Conservation (phyloP, 2,329 filamentous ascomycete genomes). For the Nemania sp. region DNA sequence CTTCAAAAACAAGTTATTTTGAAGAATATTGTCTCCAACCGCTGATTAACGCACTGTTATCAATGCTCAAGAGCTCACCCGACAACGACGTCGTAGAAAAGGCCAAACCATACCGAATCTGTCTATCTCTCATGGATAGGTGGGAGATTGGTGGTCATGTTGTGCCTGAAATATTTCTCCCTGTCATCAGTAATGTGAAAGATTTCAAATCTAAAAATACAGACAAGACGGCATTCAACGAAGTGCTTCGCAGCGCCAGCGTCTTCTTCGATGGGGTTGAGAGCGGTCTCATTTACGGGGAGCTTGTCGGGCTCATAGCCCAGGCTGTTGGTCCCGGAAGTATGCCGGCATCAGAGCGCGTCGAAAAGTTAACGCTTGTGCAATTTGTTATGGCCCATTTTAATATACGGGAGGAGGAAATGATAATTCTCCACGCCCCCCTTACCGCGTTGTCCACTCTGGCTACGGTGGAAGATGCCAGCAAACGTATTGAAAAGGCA, state of each 20-base stretch:
- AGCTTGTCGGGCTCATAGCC: slow-evolving; percentile 71
- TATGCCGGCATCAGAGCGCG: slow-evolving; percentile 51
- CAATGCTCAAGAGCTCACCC: slow-evolving; percentile 69
- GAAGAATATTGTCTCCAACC: slow-evolving; percentile 75
- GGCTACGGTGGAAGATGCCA: slow-evolving; percentile 62
- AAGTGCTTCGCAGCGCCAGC: slow-evolving; percentile 90
- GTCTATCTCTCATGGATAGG: slow-evolving; percentile 93
- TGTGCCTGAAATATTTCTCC: slow-evolving; percentile 85
- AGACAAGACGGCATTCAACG: slow-evolving; percentile 73
- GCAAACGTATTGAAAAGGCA: slow-evolving; percentile 40
- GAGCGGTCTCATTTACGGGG: slow-evolving; percentile 88
- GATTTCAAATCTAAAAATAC: slow-evolving; percentile 69
- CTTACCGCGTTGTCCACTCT: slow-evolving; percentile 69
- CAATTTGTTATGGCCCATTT: slow-evolving; percentile 85
- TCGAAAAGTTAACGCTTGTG: slow-evolving; percentile 71
- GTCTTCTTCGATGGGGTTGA: slow-evolving; percentile 98
- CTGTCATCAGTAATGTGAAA: slow-evolving; percentile 79
- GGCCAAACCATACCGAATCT: slow-evolving; percentile 86
- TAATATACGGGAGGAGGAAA: slow-evolving; percentile 94
- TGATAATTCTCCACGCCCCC: slow-evolving; percentile 85
- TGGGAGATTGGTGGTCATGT: slow-evolving; percentile 95
- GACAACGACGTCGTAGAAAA: slow-evolving; percentile 64
- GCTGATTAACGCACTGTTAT: slow-evolving; percentile 73
- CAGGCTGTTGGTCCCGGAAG: slow-evolving; percentile 58
- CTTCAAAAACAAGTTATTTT: slow-evolving; percentile 78